Percentiles rank a stretch among this genome's conserved stretches.
These are phyloP conservation scores for Penium margaritaceum DNA, from an alignment of 139 green algal genomes.

Conservation along the genomic window DNA sequence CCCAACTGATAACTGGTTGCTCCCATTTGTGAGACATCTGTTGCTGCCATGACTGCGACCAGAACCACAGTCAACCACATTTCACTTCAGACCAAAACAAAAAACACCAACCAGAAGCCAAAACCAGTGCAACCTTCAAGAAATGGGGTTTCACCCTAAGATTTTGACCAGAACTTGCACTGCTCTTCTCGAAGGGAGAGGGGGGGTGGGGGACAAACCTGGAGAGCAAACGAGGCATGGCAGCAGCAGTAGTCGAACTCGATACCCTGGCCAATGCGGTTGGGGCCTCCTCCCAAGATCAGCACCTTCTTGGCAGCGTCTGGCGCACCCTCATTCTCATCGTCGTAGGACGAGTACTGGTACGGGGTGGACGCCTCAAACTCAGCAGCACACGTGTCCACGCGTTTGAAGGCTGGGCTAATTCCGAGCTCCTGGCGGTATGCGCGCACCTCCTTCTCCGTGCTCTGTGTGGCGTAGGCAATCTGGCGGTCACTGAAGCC, in stretches of 20 bases:
- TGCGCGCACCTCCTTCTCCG: conserved; percentile 37
- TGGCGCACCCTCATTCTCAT: conserved; percentile 70
- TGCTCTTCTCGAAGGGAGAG: no score
- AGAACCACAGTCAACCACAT: no score
- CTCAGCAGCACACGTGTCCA: conserved; percentile 98
- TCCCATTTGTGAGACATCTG: no score
- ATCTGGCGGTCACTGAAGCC: conserved; percentile 92
- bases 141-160: no score
- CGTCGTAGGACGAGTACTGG: conserved; percentile 84
- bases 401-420: conserved; percentile 79
- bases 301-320: conserved; percentile 72
- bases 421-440: conserved; percentile 61
- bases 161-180: no score
- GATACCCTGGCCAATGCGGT: conserved; percentile 98
- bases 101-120: no score
- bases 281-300: conserved; percentile 96
- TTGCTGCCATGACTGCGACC: no score
- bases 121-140: no score
- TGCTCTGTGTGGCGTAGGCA: conserved; percentile 37
- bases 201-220: no score
- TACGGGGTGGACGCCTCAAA: conserved; percentile 96
- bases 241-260: conserved; percentile 99
- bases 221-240: conserved; percentile 89
- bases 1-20: no score
- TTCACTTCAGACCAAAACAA: no score